These are phyloP conservation scores for Cardamine resedifolia DNA, from an alignment of 345 rosid genomes.

Conservation along the genomic window DNA sequence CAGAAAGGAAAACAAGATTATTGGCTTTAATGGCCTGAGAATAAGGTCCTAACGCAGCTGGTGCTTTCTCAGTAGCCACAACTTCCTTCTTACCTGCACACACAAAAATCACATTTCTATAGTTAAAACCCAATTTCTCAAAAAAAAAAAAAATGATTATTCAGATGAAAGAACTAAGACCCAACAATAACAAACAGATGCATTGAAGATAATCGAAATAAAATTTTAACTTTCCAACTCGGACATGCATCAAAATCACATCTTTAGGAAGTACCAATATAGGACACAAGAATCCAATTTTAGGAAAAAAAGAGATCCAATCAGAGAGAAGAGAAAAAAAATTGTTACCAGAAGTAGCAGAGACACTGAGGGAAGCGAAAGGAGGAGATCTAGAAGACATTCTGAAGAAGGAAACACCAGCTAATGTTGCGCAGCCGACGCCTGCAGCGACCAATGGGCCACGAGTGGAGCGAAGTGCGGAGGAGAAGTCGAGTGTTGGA, in stretches of 20 bases:
- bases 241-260: constrained; percentile 24
- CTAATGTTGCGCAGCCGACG: constrained; percentile 36
- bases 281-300: background rate
- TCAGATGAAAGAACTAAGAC: constrained; percentile 1
- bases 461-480: constrained; percentile 37
- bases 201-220: background rate
- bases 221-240: background rate
- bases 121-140: background rate
- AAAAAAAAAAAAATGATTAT: too few species aligned
- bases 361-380: constrained; percentile 42
- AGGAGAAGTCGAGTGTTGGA: constrained; percentile 31
- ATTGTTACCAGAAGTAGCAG: constrained; percentile 31
- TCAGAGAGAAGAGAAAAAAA: constrained; percentile 5
- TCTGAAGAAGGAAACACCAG: constrained; percentile 36
- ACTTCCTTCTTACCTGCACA: constrained; percentile 63
- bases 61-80: constrained; percentile 79
- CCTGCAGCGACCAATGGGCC: constrained; percentile 36
- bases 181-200: constrained; percentile 1
- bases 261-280: too few species aligned
- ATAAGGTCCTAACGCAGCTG: constrained; percentile 92
- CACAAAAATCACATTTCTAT: constrained; percentile 11
- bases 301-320: background rate
- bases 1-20: constrained; percentile 75
- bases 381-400: constrained; percentile 40
- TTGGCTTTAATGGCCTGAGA: constrained; percentile 86